Evolutionary conservation across 176 grass and related monocot genomes (phyloP).

Genomic region (Musa troglodytarum): DNA sequence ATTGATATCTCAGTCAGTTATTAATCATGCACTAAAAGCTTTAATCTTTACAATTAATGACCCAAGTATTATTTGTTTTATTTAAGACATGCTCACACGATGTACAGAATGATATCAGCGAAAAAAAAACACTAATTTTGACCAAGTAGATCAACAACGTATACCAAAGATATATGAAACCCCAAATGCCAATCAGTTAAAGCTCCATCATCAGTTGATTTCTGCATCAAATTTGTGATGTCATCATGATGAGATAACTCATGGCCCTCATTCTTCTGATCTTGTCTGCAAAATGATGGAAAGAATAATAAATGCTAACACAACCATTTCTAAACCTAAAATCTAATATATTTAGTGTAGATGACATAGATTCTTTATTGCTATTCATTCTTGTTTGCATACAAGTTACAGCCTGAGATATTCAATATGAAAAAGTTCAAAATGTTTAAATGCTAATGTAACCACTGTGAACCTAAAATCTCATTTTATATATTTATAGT

Average conservation of each 20-base stretch:
- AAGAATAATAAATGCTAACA: too few relatives aligned
- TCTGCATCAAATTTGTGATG: conserved; percentile 49
- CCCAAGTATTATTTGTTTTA: neutral
- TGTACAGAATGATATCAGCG: neutral
- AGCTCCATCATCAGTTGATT: conserved; percentile 55
- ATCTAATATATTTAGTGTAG: too few relatives aligned
- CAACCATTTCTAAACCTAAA: too few relatives aligned
- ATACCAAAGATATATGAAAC: conserved; percentile 98
- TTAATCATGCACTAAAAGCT: conserved; percentile 7
- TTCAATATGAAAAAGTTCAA: too few relatives aligned
- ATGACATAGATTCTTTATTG: too few relatives aligned
- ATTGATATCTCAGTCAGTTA: conserved; percentile 6
- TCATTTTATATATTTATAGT: neutral
- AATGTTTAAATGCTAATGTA: neutral
- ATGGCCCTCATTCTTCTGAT: conserved; percentile 46
- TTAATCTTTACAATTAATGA: neutral
- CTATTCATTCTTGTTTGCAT: too few relatives aligned
- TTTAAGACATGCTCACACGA: conserved; percentile 4
- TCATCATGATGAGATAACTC: conserved; percentile 48
- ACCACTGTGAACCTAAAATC: neutral
- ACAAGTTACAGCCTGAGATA: too few relatives aligned
- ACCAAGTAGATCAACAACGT: conserved; percentile 10
- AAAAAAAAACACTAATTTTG: neutral
- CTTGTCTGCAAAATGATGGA: conserved; percentile 62
- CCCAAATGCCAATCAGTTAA: conserved; percentile 81